These are phyloP conservation scores for Rhodotorula sphaerocarpa DNA, from an alignment of 768 basidiomycete species.

Conservation along the genomic window DNA sequence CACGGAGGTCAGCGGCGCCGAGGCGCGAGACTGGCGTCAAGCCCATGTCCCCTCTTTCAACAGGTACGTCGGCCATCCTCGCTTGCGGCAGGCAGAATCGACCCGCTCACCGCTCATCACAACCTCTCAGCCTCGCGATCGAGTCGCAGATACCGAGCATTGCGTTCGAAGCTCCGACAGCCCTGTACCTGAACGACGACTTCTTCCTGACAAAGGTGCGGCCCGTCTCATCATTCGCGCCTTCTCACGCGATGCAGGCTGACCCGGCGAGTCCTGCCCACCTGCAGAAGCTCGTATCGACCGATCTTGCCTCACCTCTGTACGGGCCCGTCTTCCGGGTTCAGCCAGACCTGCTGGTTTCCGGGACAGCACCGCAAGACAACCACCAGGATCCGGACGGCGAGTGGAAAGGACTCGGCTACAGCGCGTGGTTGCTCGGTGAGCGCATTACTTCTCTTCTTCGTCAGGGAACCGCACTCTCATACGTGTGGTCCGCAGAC, in stretches of 20 bases:
- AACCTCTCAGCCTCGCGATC: conserved; percentile 28
- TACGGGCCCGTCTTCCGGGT: conserved; percentile 47
- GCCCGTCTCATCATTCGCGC: not conserved
- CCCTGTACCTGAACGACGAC: conserved; percentile 46
- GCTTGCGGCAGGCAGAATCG: too few relatives aligned
- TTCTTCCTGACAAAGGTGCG: conserved; percentile 42
- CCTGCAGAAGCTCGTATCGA: conserved; percentile 9
- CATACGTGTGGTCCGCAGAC: conserved; percentile 32
- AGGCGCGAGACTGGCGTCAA: conserved; percentile 12
- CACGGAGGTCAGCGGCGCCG: not conserved
- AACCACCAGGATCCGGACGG: conserved; percentile 36
- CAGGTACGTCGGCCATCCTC: not conserved
- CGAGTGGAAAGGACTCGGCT: conserved; percentile 47
- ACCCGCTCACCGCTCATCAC: not conserved
- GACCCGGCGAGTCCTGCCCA: conserved; percentile 3
- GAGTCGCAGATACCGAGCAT: conserved; percentile 36
- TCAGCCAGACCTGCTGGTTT: conserved; percentile 43
- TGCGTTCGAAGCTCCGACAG: not conserved
- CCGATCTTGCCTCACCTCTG: conserved; percentile 27
- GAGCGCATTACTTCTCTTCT: not conserved
- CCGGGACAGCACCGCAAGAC: conserved; percentile 19
- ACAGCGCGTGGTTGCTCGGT: conserved; percentile 44
- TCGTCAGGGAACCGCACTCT: not conserved
- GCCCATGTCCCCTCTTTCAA: conserved; percentile 36
- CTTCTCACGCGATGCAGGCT: not conserved